Base-by-base conservation (phyloP, 371 early-diverging fungal species). In the Apophysomyces elegans region DNA sequence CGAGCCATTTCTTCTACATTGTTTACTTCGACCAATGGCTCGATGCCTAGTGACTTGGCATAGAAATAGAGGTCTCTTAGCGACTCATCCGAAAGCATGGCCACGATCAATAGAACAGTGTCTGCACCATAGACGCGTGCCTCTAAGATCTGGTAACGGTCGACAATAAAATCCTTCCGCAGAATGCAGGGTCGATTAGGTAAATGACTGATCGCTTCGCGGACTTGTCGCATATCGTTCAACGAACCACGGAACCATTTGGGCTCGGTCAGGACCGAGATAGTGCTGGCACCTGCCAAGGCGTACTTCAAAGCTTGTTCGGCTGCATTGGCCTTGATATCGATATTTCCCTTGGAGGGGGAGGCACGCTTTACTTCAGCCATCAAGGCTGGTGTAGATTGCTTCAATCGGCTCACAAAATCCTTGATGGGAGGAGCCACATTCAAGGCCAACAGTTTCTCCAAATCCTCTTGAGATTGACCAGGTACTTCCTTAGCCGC, bases 321-420 rank as follows among this genome's bases (percentile, higher is more conserved):
- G 8, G 93, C 93, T 0, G 97, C 95, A 70, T 95, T 92, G 7
- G 91, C 95, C 12, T 72, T 71, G 26, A 88, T 70, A 65, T 92
- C 89, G 63, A 99, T 97, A 63, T 90, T 84, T 21, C 97, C 97
- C 74, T 97, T 97, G 79, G 95, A 95, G 1, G 99, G 99, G 13
- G 96, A 95, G 0, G 99, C 98, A 59, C 99, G 90, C 83, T 99
- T 99, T 77, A 99, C 89, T 79, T 99, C 99, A 18, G 96, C 97
- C 80, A 96, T 81, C 56, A 99, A 87, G 0, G 97, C 93, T 12
- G 75, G 85, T 18, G 68, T 64, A 16, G 79, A 76, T 54, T 84
- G 79, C 16, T 73, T 78, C 43, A 98, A 65, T 21, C 94, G 90
- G 18, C 78, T 76, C 14, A 83, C 81, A 70, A 98, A 93, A 72